Evolutionary conservation across 352 stramenopile species (phyloP), one percentile per base, ranked within the genome.

Genomic region (Pythium aristosporum): DNA sequence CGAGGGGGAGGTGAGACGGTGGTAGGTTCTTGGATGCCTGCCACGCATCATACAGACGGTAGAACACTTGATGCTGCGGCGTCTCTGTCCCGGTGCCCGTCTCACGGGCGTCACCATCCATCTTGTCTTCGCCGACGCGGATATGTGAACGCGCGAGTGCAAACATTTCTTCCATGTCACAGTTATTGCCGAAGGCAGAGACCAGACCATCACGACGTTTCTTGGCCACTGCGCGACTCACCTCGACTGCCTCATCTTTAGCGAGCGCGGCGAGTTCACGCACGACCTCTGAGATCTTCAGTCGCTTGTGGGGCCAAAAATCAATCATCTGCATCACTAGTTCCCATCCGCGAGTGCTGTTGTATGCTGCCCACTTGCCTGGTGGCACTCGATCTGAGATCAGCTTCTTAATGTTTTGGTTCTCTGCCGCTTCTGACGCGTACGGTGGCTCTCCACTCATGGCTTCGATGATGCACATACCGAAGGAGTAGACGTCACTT

Each of bases 401-500:
- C 11, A 63, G 11, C 8, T 58, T 28, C 12, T 47, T 23, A 13
- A 63, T 10, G n/a, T 67, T 18, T 28, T 12, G 15, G n/a, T 16
- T 44, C 30, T 13, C 18, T 0, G 2, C 30, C 15, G 2, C 25
- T 47, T 58, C 54, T 15, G 21, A 23, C 6, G 53, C 52, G 37
- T 63, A 68, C 23, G 61, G 53, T n/a, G 21, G 2, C 5, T 69
- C 57, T 7, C 57, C 57, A 1, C 58, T 70, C 34, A 69, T 43
- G 18, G 66, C 71, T 51, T 80, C 65, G 42, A 77, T 60, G 5
- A 65, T 57, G 42, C 62, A 71, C 62, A 76, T 71, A 5, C 62
- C 73, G 42, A 74, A 61, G 18, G 70, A 41, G 42, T 75, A 74
- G 2, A 76, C 58, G n/a, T 78, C 53, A 1, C 36, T 52, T 2